These are phyloP conservation scores for Hypoxylon sp. DNA, from an alignment of 2,329 filamentous ascomycete genomes.

Conservation along the genomic window DNA sequence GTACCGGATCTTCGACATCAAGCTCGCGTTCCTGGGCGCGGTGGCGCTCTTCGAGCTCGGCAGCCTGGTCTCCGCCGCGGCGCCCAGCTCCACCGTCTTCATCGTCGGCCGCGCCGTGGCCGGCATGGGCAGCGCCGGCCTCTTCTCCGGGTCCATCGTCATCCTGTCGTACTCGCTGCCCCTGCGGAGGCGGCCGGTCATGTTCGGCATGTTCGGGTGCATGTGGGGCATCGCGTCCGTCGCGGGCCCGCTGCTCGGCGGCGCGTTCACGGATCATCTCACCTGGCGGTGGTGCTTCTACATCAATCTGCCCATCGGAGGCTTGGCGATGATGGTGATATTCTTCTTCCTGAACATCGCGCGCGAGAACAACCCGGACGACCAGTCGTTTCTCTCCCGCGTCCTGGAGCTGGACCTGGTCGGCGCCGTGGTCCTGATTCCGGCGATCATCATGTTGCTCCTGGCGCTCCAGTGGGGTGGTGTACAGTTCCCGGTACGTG, in stretches of 20 bases:
- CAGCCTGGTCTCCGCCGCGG: conserved; percentile 48
- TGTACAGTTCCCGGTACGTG: conserved; percentile 51
- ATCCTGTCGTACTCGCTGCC: conserved; percentile 34
- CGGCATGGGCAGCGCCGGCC: conserved; percentile 45
- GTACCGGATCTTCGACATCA: conserved; percentile 45
- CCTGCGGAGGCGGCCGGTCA: conserved; percentile 20
- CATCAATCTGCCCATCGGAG: conserved; percentile 37
- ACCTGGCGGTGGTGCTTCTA: conserved; percentile 40
- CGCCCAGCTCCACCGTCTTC: conserved; percentile 48
- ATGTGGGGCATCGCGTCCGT: conserved; percentile 35
- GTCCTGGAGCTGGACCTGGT: conserved; percentile 23
- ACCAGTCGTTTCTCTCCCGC: conserved; percentile 6
- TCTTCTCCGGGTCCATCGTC: conserved; percentile 35
- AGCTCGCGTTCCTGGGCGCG: conserved; percentile 42
- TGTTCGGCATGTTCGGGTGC: conserved; percentile 32
- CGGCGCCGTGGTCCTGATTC: conserved; percentile 36
- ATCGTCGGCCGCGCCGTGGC: conserved; percentile 51
- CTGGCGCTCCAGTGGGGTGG: conserved; percentile 68
- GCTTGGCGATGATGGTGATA: conserved; percentile 42
- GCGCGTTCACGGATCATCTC: conserved; percentile 33
- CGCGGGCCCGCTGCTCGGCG: conserved; percentile 34
- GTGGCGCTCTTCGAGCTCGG: conserved; percentile 47
- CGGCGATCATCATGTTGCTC: conserved; percentile 61
- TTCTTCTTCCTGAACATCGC: conserved; percentile 38
- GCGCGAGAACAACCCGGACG: conserved; percentile 23